phyloP scores from a whole-genome alignment of 768 basidiomycete species.

The Crassisporium funariophilum region DNA sequence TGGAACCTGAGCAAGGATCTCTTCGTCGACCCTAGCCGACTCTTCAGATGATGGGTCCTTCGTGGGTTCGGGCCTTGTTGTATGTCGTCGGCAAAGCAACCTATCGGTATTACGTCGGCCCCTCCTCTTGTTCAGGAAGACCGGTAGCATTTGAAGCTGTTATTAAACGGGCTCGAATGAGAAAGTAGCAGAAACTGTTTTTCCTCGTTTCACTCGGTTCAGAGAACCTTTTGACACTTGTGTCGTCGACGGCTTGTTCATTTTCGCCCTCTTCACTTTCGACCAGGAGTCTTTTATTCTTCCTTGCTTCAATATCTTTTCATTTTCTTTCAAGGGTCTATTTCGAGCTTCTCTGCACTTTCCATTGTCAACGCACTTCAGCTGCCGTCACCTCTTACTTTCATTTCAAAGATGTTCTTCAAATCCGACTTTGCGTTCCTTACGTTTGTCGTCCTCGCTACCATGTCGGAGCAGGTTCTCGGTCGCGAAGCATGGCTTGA shows the following conservation, averaged over 20 bases:
- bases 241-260: constrained; percentile 49
- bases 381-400: not conserved
- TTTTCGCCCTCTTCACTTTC: constrained; percentile 32
- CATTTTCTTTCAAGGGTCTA: constrained; percentile 17
- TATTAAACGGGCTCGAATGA: constrained; percentile 16
- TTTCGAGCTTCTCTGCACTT: constrained; percentile 11
- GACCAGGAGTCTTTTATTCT: constrained; percentile 48
- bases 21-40: not conserved
- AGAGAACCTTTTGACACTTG: constrained; percentile 33
- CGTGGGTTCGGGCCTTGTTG: constrained; percentile 13
- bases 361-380: constrained; percentile 6
- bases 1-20: not conserved
- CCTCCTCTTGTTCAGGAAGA: constrained; percentile 9
- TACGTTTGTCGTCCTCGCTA: constrained; percentile 28
- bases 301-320: constrained; percentile 9
- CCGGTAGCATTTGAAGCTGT: not conserved
- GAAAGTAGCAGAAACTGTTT: constrained; percentile 5
- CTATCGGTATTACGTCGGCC: constrained; percentile 15
- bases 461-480: constrained; percentile 30
- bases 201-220: constrained; percentile 25
- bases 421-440: constrained; percentile 28
- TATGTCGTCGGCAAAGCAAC: constrained; percentile 27
- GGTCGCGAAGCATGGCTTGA: constrained; percentile 52
- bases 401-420: constrained; percentile 29
- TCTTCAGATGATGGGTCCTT: constrained; percentile 3